phyloP scores from a whole-genome alignment of 2,329 filamentous ascomycete genomes.

The Botrytis aclada region DNA sequence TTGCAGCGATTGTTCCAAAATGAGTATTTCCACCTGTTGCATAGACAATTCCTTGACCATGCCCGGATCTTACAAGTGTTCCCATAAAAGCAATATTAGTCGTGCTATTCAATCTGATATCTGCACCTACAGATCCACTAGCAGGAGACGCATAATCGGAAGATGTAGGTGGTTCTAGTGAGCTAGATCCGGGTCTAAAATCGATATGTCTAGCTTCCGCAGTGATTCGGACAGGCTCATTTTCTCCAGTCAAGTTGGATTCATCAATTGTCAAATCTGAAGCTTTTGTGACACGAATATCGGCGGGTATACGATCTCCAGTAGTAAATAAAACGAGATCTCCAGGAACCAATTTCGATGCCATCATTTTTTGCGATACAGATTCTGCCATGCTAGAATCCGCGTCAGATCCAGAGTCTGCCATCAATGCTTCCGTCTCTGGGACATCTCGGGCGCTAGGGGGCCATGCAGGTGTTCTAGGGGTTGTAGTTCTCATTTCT shows the following conservation, averaged over 20 bases:
- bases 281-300: conserved; percentile 88
- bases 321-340: conserved; percentile 93
- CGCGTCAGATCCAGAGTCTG: conserved; percentile 37
- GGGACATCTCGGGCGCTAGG: conserved; percentile 35
- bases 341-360: conserved; percentile 82
- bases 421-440: conserved; percentile 32
- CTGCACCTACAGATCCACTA: conserved; percentile 57
- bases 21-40: conserved; percentile 91
- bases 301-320: conserved; percentile 92
- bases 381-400: conserved; percentile 59
- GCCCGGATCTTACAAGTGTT: conserved; percentile 88
- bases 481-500: conserved; percentile 28
- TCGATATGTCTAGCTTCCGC: conserved; percentile 54
- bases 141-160: conserved; percentile 59
- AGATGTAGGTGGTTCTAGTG: conserved; percentile 44
- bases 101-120: conserved; percentile 67
- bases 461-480: conserved; percentile 47
- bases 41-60: conserved; percentile 96
- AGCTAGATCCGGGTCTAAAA: conserved; percentile 34
- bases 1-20: conserved; percentile 93
- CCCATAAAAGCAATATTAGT: conserved; percentile 99
- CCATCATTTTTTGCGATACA: conserved; percentile 79
- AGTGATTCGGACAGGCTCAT: conserved; percentile 82
- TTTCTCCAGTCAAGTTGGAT: conserved; percentile 95
- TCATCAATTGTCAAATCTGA: conserved; percentile 91